These are phyloP conservation scores for Xylaria sp. DNA, from an alignment of 2,329 filamentous ascomycete genomes.

Conservation along the genomic window DNA sequence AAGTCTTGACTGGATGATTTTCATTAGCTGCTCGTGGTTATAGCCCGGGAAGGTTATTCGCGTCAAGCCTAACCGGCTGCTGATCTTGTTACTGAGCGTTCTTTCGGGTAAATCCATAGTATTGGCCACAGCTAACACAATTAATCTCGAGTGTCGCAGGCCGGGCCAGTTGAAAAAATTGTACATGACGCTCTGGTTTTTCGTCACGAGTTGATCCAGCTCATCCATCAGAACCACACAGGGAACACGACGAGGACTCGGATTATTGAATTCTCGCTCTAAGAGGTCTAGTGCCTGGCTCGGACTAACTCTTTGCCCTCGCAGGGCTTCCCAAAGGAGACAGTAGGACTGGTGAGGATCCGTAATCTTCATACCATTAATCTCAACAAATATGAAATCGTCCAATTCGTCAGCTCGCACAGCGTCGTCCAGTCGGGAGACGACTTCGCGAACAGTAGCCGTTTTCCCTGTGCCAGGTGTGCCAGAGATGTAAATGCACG, in stretches of 20 bases:
- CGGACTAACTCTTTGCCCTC: constrained; percentile 91
- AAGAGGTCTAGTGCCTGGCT: constrained; percentile 90
- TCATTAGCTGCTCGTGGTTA: constrained; percentile 96
- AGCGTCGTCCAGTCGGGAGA: constrained; percentile 86
- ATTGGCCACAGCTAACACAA: constrained; percentile 96
- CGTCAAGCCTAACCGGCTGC: constrained; percentile 87
- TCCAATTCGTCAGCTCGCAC: constrained; percentile 92
- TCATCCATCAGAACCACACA: constrained; percentile 99
- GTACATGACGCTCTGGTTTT: constrained; percentile 99
- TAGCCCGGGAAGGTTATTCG: constrained; percentile 98
- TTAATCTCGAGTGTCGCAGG: constrained; percentile 87
- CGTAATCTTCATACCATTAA: constrained; percentile 99
- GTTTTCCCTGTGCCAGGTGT: constrained; percentile 98
- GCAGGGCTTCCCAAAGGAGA: constrained; percentile 93
- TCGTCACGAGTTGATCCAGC: constrained; percentile 95
- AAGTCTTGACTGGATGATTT: constrained; percentile 94
- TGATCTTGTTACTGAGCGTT: constrained; percentile 98
- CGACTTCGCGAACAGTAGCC: constrained; percentile 94
- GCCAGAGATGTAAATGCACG: constrained; percentile 99
- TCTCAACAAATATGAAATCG: constrained; percentile 98
- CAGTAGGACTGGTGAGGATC: constrained; percentile 97
- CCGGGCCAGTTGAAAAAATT: constrained; percentile 99
- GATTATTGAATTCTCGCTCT: constrained; percentile 91
- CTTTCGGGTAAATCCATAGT: constrained; percentile 98
- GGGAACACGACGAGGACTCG: constrained; percentile 88